phyloP scores from a whole-genome alignment of 2,329 filamentous ascomycete genomes.

The Metarhizium robertsii region DNA sequence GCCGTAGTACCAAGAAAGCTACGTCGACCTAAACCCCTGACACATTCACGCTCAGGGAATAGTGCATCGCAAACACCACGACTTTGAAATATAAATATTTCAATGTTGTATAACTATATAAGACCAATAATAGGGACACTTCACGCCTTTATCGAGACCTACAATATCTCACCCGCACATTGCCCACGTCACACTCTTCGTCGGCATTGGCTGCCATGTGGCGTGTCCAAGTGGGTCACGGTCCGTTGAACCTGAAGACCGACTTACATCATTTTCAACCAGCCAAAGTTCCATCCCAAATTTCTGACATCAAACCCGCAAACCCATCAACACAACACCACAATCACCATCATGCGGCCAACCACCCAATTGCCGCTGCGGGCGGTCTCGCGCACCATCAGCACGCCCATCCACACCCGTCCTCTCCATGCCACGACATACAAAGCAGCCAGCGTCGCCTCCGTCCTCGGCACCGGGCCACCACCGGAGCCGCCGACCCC shows the following conservation, averaged over 20 bases:
- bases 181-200: too few relatives aligned
- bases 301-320: conserved; percentile 4
- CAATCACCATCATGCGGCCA: conserved; percentile 28
- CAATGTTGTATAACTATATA: too few relatives aligned
- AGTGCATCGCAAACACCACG: too few relatives aligned
- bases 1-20: too few relatives aligned
- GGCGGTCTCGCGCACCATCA: conserved; percentile 18
- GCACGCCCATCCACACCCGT: conserved; percentile 11
- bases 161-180: too few relatives aligned
- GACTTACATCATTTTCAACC: conserved; percentile 4
- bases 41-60: too few relatives aligned
- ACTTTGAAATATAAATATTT: too few relatives aligned
- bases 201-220: too few relatives aligned
- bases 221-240: too few relatives aligned
- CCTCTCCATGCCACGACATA: conserved; percentile 23
- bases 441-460: conserved; percentile 36
- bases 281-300: not conserved
- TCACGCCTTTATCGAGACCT: too few relatives aligned
- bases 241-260: not conserved
- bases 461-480: conserved; percentile 47
- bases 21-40: too few relatives aligned
- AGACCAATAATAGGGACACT: too few relatives aligned
- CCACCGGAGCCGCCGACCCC: conserved; percentile 47
- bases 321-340: conserved; percentile 4
- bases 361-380: conserved; percentile 29